Conservation (phyloP, 2,329 filamentous ascomycete species). For the Penicillium occitanis region DNA sequence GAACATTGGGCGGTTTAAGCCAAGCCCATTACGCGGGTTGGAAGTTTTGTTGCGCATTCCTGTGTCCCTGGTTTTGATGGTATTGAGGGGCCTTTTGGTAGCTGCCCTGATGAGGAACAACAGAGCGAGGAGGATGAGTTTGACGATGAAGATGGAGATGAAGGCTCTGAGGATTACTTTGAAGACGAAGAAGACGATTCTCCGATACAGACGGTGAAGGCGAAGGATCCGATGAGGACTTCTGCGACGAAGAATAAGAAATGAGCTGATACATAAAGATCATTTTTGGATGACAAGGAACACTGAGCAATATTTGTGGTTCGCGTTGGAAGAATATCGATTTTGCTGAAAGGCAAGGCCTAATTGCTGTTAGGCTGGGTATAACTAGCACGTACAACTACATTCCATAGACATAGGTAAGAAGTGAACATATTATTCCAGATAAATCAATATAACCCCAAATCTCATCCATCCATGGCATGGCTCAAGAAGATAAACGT, state of each 20-base stretch:
- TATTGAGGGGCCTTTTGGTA: background rate
- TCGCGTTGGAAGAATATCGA: background rate
- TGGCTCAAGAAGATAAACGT: constrained; percentile 15
- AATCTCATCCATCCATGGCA: constrained; percentile 14
- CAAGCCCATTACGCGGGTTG: background rate
- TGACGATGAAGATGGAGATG: background rate
- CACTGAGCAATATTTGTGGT: background rate
- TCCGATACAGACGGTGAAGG: background rate
- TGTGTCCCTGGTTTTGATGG: background rate
- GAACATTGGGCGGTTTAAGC: background rate
- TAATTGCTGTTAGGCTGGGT: background rate
- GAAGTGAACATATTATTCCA: background rate
- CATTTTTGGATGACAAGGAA: background rate
- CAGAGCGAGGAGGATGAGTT: background rate
- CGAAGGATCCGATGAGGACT: background rate
- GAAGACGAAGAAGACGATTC: background rate
- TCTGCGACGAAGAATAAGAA: background rate
- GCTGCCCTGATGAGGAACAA: background rate
- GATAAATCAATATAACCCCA: constrained; percentile 10
- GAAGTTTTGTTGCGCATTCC: background rate
- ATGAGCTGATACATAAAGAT: background rate
- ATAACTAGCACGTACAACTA: constrained; percentile 1
- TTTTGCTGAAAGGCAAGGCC: background rate
- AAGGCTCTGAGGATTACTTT: background rate
- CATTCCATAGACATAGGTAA: background rate